These are phyloP conservation scores for Xylaria flabelliformis DNA, from an alignment of 495 filamentous ascomycete genomes.

Conservation along the genomic window DNA sequence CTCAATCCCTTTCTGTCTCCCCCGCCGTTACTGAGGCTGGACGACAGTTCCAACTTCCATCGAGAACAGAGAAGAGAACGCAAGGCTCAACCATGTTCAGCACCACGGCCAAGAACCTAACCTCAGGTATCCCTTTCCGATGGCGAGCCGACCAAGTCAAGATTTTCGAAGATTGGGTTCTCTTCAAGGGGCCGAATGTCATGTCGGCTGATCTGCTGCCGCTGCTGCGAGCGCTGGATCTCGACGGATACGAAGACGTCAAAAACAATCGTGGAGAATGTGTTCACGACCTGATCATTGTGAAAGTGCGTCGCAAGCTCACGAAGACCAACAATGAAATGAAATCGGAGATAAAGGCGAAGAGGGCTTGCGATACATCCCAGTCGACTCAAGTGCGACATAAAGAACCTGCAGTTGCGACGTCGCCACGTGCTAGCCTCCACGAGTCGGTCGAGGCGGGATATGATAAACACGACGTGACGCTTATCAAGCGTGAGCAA, in stretches of 20 bases:
- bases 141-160: not conserved
- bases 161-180: slow-evolving; percentile 10
- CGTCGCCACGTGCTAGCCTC: not conserved
- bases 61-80: slow-evolving; percentile 1
- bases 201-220: slow-evolving; percentile 6
- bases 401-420: not conserved
- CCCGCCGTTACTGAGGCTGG: not conserved
- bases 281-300: slow-evolving; percentile 9
- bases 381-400: not conserved
- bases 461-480: not conserved
- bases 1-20: not conserved
- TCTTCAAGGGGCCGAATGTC: not conserved
- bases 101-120: not conserved
- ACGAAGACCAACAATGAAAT: not conserved
- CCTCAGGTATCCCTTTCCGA: slow-evolving; percentile 15
- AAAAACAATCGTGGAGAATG: not conserved
- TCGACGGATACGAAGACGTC: slow-evolving; percentile 17
- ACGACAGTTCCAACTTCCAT: not conserved
- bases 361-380: not conserved
- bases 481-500: not conserved
- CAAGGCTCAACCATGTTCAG: slow-evolving; percentile 8
- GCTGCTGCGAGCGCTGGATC: slow-evolving; percentile 9
- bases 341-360: not conserved
- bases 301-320: slow-evolving; percentile 15
- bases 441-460: not conserved